Evolutionary conservation across 2,329 filamentous ascomycete genomes (phyloP).

Genomic region (Phaeophleospora eucalypticola): DNA sequence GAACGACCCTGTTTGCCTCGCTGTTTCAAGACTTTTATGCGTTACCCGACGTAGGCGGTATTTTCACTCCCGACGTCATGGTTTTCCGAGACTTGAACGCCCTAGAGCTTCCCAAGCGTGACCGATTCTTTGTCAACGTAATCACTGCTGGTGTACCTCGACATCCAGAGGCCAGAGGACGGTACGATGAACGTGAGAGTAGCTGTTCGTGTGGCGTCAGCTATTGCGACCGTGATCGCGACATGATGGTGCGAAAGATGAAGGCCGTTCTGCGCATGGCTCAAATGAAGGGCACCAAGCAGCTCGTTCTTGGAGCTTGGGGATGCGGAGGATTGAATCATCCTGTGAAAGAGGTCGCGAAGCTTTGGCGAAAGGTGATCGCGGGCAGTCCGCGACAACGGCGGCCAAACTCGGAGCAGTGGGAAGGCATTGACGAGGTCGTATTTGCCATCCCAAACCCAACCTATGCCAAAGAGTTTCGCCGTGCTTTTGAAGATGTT

Average conservation of each 20-base stretch:
- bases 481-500: constrained; percentile 30
- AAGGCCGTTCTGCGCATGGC: constrained; percentile 53
- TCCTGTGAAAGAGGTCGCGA: constrained; percentile 56
- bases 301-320: constrained; percentile 60
- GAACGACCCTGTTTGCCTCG: constrained; percentile 57
- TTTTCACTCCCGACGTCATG: constrained; percentile 57
- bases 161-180: constrained; percentile 50
- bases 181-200: constrained; percentile 29
- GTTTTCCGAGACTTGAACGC: constrained; percentile 50
- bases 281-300: constrained; percentile 42
- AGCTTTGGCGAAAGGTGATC: constrained; percentile 49
- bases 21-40: constrained; percentile 57
- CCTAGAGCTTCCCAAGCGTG: constrained; percentile 41
- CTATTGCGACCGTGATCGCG: constrained; percentile 46
- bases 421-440: constrained; percentile 47
- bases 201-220: constrained; percentile 38
- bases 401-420: constrained; percentile 39
- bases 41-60: constrained; percentile 53
- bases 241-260: constrained; percentile 54
- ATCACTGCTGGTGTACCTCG: constrained; percentile 57
- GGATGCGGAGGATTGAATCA: constrained; percentile 63
- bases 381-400: constrained; percentile 30
- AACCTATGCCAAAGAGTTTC: constrained; percentile 52
- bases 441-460: constrained; percentile 56
- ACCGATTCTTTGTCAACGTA: constrained; percentile 57